Conservation (phyloP, 2,329 filamentous ascomycete genomes). For the Fusarium liriodendri region DNA sequence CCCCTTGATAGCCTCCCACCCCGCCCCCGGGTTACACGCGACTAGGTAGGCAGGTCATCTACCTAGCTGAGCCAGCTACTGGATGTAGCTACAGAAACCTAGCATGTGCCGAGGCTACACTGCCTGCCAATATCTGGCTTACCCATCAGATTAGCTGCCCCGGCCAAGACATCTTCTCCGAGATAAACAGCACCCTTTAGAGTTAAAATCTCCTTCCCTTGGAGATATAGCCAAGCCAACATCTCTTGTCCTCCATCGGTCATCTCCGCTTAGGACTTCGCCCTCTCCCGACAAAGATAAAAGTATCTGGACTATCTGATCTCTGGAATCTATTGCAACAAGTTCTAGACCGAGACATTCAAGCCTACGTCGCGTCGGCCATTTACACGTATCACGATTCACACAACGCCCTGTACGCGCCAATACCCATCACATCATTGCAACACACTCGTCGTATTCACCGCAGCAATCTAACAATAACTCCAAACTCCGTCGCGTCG, state of each 20-base stretch:
- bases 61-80: not conserved
- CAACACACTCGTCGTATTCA: not conserved
- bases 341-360: not conserved
- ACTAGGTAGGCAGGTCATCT: not conserved
- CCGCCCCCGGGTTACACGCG: not conserved
- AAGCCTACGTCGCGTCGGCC: not conserved
- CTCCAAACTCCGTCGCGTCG: not conserved
- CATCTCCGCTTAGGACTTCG: not conserved
- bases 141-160: not conserved
- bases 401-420: not conserved
- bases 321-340: not conserved
- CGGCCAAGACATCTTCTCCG: not conserved
- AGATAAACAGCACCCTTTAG: not conserved
- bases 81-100: not conserved
- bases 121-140: not conserved
- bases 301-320: not conserved
- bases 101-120: not conserved
- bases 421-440: not conserved
- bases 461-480: not conserved
- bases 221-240: not conserved
- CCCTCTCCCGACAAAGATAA: not conserved
- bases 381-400: not conserved
- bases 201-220: slow-evolving; percentile 2
- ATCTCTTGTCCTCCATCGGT: not conserved
- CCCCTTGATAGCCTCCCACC: not conserved